phyloP scores from a whole-genome alignment of 345 rosid genomes.

The Corchorus olitorius region DNA sequence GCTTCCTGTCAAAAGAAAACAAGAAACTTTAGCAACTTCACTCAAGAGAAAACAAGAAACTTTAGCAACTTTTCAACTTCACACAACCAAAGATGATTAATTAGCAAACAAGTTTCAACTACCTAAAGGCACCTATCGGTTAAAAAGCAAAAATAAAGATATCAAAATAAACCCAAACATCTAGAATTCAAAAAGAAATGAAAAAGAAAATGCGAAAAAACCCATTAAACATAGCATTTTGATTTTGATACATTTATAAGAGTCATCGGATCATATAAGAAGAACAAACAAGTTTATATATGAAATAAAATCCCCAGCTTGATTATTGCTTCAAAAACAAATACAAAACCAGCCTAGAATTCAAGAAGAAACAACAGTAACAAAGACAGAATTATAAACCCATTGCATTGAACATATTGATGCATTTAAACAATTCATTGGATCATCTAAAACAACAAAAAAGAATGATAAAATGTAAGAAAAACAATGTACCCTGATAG shows the following conservation, averaged over 20 bases:
- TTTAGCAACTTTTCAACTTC: background rate
- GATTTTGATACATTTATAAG: background rate
- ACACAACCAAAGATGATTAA: conserved; percentile 6
- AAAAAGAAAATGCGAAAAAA: background rate
- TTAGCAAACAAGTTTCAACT: background rate
- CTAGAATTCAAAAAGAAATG: background rate
- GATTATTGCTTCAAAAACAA: background rate
- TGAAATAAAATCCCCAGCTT: background rate
- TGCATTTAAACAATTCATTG: background rate
- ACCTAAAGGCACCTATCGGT: background rate
- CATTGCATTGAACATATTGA: background rate
- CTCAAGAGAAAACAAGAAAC: background rate
- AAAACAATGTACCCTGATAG: background rate
- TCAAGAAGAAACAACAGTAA: background rate
- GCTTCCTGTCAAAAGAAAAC: conserved; percentile 7
- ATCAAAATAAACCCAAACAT: background rate
- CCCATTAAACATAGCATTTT: background rate
- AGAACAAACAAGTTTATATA: background rate
- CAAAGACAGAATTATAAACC: background rate
- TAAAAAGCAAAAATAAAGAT: background rate
- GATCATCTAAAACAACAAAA: background rate
- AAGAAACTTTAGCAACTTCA: background rate
- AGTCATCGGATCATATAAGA: background rate
- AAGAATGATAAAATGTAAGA: background rate
- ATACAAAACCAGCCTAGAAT: background rate